Evolutionary conservation across 371 early-diverging fungal genomes (phyloP), one percentile per base, ranked within the genome.

Genomic region (Lichtheimia corymbifera): DNA sequence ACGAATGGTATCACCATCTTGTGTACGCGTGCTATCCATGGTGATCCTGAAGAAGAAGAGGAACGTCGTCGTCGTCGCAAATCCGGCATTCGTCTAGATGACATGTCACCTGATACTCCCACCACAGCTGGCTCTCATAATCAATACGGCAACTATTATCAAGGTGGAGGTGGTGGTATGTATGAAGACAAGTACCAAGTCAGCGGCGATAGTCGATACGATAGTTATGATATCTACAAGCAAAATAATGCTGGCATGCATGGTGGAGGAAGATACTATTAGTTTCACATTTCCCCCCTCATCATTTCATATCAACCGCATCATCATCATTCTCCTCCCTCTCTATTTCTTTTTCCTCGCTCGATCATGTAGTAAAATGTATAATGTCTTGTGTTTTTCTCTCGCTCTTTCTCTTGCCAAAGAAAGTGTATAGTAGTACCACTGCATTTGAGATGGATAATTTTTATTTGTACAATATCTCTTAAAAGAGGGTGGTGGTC

Each of bases 51-150:
- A 22, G 72, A 80, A 14, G 77, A 77, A 50, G 64, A 60, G 6
- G 77, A 75, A 50, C 71, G 80, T 49, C 73, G 73, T 45, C 70
- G 64, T n/a, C 75, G 72, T 28, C 69, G 80, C 55, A 77, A 77
- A 44, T 80, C 80, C 0, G 80, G 77, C 30, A 80, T 80, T 53
- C 66, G 68, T 25, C 42, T 80, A n/a, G 77, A 77, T 47, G 77
- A 80, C 45, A 71, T 71, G 67, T 66, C 73, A 17, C 65, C 63
- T 1, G 77, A 77, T 50, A 73, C 76, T 11, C 72, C 76, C 5
- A 70, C 71, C n/a, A 72, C 73, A 4, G 59, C 63, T 4, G 67
- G 67, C 13, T 67, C 67, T 13, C 56, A 62, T 35, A 67, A 67
- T 55, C 59, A 67, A 17, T 65, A 50, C 42, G 65, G 59, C 20